phyloP scores from a whole-genome alignment of 2,329 filamentous ascomycete genomes.

The Penicillium sp. region DNA sequence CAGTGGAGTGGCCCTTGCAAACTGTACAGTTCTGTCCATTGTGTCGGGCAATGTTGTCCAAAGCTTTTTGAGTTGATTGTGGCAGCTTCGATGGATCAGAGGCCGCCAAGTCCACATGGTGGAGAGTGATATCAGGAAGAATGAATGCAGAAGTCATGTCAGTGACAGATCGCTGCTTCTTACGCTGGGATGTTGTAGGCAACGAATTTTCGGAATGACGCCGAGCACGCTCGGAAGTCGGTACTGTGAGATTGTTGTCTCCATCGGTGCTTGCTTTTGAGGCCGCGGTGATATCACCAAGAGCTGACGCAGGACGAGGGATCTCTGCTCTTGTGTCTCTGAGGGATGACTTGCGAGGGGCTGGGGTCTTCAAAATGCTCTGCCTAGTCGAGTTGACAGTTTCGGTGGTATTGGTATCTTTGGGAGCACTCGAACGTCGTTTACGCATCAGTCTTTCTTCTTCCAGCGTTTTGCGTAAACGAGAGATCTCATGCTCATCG shows the following conservation, averaged over 20 bases:
- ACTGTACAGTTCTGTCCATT: slow-evolving; percentile 57
- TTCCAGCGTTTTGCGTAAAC: slow-evolving; percentile 56
- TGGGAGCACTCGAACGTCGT: slow-evolving; percentile 33
- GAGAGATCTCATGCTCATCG: slow-evolving; percentile 52
- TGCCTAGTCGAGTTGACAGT: slow-evolving; percentile 39
- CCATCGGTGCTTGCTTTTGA: slow-evolving; percentile 30
- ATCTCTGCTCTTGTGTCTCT: slow-evolving; percentile 48
- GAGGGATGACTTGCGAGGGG: slow-evolving; percentile 56
- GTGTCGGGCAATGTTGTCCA: slow-evolving; percentile 48
- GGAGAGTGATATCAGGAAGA: slow-evolving; percentile 61
- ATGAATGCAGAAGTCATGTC: slow-evolving; percentile 66
- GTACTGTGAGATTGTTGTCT: slow-evolving; percentile 32
- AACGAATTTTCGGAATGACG: slow-evolving; percentile 49
- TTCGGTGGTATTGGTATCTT: slow-evolving; percentile 40
- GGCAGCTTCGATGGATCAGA: slow-evolving; percentile 37
- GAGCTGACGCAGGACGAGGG: slow-evolving; percentile 35
- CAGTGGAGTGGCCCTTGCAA: slow-evolving; percentile 47
- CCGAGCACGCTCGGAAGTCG: slow-evolving; percentile 31
- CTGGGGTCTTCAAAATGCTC: slow-evolving; percentile 38
- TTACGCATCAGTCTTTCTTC: slow-evolving; percentile 52
- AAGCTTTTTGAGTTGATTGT: slow-evolving; percentile 41
- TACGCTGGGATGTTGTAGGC: slow-evolving; percentile 50
- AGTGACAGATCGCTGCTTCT: slow-evolving; percentile 49
- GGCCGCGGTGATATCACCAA: slow-evolving; percentile 36
- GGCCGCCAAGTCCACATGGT: slow-evolving; percentile 29